phyloP scores from a whole-genome alignment of 192 early-diverging fungal genomes.

The Coemansia reversa region DNA sequence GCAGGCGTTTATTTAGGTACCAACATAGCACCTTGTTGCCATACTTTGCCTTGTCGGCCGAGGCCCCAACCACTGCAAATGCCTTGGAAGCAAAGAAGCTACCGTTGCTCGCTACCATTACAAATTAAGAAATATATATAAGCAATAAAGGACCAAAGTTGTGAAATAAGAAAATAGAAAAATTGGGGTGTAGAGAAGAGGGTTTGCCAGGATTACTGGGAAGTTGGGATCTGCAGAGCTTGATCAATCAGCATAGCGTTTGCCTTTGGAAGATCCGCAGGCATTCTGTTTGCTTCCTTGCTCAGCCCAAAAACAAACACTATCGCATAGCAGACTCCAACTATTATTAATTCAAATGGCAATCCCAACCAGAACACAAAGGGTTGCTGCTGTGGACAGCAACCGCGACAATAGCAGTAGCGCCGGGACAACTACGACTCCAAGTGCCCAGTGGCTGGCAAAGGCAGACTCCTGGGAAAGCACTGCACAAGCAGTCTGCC shows the following conservation, averaged over 20 bases:
- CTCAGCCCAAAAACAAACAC: neutral
- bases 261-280: neutral
- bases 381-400: neutral
- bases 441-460: neutral
- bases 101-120: constrained; percentile 4
- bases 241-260: neutral
- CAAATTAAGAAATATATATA: neutral
- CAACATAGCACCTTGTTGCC: constrained; percentile 83
- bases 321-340: neutral
- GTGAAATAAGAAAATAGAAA: neutral
- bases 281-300: neutral
- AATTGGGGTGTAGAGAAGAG: neutral
- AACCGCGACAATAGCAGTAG: neutral
- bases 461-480: neutral
- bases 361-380: neutral
- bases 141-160: neutral
- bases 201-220: neutral
- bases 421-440: neutral
- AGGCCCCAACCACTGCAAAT: constrained; percentile 80
- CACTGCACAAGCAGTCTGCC: neutral
- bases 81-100: constrained; percentile 58
- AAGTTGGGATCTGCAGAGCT: neutral
- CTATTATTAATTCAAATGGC: neutral
- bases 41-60: constrained; percentile 68
- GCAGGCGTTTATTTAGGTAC: constrained; percentile 49